phyloP scores from a whole-genome alignment of 164 flowering plant species.

The Nymphaea colorata region DNA sequence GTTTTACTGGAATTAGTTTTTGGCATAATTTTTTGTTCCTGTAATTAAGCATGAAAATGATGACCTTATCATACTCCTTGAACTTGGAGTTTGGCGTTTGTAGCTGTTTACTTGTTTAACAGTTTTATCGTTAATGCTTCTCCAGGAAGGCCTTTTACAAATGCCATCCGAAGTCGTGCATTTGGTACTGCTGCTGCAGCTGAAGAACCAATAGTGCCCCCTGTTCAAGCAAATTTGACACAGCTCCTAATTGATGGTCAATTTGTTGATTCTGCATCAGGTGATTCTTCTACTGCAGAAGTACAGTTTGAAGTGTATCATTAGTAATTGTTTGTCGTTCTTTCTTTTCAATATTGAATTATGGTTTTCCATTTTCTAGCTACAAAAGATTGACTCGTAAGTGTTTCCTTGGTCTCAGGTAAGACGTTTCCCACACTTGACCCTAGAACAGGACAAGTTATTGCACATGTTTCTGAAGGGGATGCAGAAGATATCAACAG shows the following conservation, averaged over 20 bases:
- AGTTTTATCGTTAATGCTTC: not conserved
- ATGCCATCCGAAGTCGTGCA: conserved; percentile 10
- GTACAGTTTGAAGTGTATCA: no score
- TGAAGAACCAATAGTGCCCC: conserved; percentile 40
- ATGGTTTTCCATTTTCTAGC: not conserved
- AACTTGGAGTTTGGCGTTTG: not conserved
- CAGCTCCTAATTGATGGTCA: conserved; percentile 55
- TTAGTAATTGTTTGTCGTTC: no score
- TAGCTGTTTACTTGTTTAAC: not conserved
- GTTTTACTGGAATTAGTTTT: no score
- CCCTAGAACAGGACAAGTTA: conserved; percentile 61
- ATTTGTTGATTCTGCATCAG: conserved; percentile 62
- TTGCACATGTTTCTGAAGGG: conserved; percentile 62
- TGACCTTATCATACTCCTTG: not conserved
- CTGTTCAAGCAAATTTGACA: conserved; percentile 28
- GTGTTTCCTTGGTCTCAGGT: conserved; percentile 22
- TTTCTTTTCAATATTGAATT: no score
- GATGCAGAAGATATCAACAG: conserved; percentile 50
- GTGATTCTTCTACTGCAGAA: conserved; percentile 10
- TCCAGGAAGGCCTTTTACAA: not conserved
- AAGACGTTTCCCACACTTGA: conserved; percentile 54
- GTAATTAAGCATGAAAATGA: not conserved
- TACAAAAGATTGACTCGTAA: not conserved
- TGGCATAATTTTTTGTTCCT: no score
- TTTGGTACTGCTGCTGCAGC: conserved; percentile 33